Conservation (phyloP, 768 basidiomycete species). For the Tulasnella sp. region DNA sequence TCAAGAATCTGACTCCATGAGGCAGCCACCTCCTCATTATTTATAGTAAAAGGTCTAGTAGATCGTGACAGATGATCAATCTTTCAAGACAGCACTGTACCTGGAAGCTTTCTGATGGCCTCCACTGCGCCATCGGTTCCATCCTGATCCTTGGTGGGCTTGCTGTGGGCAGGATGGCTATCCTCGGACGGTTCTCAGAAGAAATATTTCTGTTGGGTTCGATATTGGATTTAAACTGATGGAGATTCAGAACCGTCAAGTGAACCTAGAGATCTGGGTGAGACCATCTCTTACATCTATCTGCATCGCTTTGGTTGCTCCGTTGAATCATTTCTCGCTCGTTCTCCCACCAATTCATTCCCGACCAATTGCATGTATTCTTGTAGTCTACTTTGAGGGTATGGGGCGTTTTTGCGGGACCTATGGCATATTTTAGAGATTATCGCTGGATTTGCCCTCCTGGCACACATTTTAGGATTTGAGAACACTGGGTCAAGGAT, state of each 20-base stretch:
- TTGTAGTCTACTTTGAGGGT: too few species aligned
- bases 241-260: not conserved
- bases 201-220: not conserved
- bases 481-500: too few species aligned
- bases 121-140: not conserved
- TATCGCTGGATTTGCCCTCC: too few species aligned
- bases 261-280: not conserved
- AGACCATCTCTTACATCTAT: too few species aligned
- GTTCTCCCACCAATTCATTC: too few species aligned
- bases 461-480: too few species aligned
- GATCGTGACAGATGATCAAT: not conserved
- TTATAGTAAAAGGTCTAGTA: not conserved
- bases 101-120: not conserved
- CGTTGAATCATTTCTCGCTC: too few species aligned
- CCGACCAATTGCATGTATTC: too few species aligned
- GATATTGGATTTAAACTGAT: not conserved
- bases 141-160: not conserved
- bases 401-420: too few species aligned
- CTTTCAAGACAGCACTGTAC: not conserved
- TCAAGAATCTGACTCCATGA: not conserved
- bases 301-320: too few species aligned
- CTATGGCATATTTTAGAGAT: too few species aligned
- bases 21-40: not conserved
- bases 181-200: not conserved
- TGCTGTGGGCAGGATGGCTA: not conserved